Conservation (phyloP, 108 stramenopile genomes). For the Licmophora abbreviata region DNA sequence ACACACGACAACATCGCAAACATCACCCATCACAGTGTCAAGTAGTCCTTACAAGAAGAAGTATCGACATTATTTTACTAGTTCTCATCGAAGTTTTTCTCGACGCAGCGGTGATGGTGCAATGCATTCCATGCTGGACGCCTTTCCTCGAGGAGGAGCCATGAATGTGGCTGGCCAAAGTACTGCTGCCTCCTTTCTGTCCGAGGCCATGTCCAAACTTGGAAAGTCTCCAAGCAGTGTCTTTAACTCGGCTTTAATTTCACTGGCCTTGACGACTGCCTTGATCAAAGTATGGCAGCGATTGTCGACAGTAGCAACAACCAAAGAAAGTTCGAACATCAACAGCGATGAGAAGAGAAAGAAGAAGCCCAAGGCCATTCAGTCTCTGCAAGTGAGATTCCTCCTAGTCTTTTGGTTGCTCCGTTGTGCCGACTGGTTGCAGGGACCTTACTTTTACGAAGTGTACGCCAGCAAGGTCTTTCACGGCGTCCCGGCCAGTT, state of each 20-base stretch:
- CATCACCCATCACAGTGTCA: no score
- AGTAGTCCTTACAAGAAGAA: no score
- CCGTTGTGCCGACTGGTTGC: constrained; percentile 97
- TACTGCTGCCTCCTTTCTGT: no score
- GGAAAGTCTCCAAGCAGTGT: constrained; percentile 21
- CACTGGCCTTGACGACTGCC: constrained; percentile 27
- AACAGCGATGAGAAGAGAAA: background rate
- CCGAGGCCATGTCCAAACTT: background rate
- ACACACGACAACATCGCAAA: no score
- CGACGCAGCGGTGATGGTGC: no score
- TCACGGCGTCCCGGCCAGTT: constrained; percentile 43
- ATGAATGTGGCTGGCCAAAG: background rate
- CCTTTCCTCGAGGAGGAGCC: constrained; percentile 2
- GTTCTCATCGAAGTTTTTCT: no score
- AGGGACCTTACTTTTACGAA: constrained; percentile 97
- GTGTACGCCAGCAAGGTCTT: constrained; percentile 90
- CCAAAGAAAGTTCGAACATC: constrained; percentile 1
- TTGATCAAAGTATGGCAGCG: constrained; percentile 30
- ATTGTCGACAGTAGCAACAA: background rate
- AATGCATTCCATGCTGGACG: background rate
- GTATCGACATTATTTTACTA: no score
- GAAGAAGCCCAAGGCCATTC: constrained; percentile 30
- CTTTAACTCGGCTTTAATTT: constrained; percentile 46
- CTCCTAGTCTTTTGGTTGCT: constrained; percentile 91
- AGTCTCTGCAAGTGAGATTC: constrained; percentile 68